Conservation (phyloP, 495 filamentous ascomycete genomes). For the Bombardia bombarda region DNA sequence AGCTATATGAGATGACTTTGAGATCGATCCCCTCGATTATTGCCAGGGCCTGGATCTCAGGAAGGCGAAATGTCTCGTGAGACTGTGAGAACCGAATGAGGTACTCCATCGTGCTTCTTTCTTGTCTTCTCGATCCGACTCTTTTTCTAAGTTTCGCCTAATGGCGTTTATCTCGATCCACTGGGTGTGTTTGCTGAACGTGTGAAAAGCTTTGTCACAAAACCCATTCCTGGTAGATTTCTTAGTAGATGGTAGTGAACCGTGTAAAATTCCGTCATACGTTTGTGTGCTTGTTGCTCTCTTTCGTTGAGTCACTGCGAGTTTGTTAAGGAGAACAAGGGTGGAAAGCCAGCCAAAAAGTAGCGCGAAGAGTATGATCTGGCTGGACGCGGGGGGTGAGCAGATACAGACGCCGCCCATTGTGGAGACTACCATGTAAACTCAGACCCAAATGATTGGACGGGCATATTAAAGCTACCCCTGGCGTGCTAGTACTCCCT, state of each 20-base stretch:
- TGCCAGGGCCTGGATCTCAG: constrained; percentile 82
- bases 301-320: neutral
- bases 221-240: neutral
- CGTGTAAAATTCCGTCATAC: neutral
- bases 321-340: neutral
- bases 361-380: neutral
- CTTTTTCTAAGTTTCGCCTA: neutral
- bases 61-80: constrained; percentile 80
- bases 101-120: constrained; percentile 53
- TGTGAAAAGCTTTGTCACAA: neutral
- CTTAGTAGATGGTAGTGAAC: neutral
- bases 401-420: no score
- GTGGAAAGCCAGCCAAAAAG: neutral
- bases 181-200: neutral
- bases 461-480: neutral
- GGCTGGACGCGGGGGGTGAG: neutral
- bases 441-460: no score
- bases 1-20: constrained; percentile 61
- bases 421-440: no score
- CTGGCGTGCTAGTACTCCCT: neutral
- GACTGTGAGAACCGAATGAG: constrained; percentile 84
- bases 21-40: constrained; percentile 57
- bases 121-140: constrained; percentile 15
- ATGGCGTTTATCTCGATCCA: neutral
- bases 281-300: no score